phyloP scores from a whole-genome alignment of 179 eudicot species.

The Drosera spatulata region DNA sequence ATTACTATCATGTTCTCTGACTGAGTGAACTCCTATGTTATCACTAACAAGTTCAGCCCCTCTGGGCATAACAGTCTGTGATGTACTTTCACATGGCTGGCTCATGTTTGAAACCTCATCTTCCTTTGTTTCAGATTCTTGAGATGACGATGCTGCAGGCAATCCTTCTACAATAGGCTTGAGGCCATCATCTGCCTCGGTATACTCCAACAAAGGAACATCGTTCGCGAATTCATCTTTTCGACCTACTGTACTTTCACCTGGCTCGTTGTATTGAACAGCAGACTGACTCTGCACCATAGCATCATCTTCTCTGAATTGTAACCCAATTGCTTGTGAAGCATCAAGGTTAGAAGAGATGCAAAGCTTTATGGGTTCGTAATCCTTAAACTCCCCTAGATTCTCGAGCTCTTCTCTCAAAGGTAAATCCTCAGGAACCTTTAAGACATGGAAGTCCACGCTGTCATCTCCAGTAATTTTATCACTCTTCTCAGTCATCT shows the following conservation, averaged over 20 bases:
- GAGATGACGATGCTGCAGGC: constrained; percentile 6
- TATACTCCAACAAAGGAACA: constrained; percentile 6
- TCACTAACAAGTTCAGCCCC: constrained; percentile 5
- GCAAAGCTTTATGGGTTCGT: constrained; percentile 1
- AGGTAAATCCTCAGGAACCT: constrained; percentile 18
- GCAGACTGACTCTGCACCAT: constrained; percentile 3
- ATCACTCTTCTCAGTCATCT: constrained; percentile 7
- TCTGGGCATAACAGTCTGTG: neutral
- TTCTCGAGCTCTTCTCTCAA: constrained; percentile 12
- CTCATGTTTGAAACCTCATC: constrained; percentile 4
- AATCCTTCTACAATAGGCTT: constrained; percentile 6
- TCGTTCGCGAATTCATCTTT: constrained; percentile 5
- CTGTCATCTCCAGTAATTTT: constrained; percentile 1
- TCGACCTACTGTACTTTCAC: constrained; percentile 6
- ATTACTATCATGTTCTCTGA: constrained; percentile 7
- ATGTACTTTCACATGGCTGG: neutral
- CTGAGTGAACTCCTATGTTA: constrained; percentile 4
- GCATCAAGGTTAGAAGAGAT: constrained; percentile 11
- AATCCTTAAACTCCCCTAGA: constrained; percentile 17
- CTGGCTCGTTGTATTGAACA: constrained; percentile 1
- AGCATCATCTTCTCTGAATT: constrained; percentile 2
- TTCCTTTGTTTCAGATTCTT: constrained; percentile 9
- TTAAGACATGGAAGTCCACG: constrained; percentile 3
- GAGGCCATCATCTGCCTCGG: constrained; percentile 5
- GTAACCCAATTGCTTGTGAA: constrained; percentile 10